Conservation (phyloP, 1,284 basidiomycete genomes). For the Vanrija sp. region DNA sequence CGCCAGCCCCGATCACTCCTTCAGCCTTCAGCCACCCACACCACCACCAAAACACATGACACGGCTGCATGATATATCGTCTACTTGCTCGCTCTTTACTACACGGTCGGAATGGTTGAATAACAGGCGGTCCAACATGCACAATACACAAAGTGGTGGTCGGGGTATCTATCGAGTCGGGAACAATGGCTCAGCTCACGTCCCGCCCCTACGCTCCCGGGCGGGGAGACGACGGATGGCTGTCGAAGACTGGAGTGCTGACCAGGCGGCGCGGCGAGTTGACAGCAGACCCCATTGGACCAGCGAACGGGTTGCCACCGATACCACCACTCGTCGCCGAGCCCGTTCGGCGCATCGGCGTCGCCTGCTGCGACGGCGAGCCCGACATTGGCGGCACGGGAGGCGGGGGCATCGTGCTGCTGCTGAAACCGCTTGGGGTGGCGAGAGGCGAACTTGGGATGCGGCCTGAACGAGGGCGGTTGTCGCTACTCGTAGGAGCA, state of each 20-base stretch:
- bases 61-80: too few species aligned
- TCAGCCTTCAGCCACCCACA: too few species aligned
- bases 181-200: neutral
- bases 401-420: neutral
- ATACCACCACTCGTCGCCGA: neutral
- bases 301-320: slow-evolving; percentile 10
- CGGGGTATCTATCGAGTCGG: neutral
- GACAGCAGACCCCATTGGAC: slow-evolving; percentile 4
- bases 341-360: slow-evolving; percentile 7
- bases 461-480: neutral
- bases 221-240: too few species aligned
- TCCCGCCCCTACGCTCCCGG: too few species aligned
- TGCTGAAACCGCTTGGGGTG: neutral
- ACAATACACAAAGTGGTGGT: neutral
- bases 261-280: slow-evolving; percentile 6
- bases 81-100: neutral
- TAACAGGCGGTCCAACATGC: neutral
- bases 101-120: neutral
- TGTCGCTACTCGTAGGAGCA: neutral
- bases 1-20: too few species aligned
- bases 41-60: too few species aligned
- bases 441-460: slow-evolving; percentile 2
- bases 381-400: neutral
- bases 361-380: neutral
- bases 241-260: slow-evolving; percentile 1